These are phyloP conservation scores for Crassisporium funariophilum DNA, from an alignment of 768 basidiomycete genomes.

Conservation along the genomic window DNA sequence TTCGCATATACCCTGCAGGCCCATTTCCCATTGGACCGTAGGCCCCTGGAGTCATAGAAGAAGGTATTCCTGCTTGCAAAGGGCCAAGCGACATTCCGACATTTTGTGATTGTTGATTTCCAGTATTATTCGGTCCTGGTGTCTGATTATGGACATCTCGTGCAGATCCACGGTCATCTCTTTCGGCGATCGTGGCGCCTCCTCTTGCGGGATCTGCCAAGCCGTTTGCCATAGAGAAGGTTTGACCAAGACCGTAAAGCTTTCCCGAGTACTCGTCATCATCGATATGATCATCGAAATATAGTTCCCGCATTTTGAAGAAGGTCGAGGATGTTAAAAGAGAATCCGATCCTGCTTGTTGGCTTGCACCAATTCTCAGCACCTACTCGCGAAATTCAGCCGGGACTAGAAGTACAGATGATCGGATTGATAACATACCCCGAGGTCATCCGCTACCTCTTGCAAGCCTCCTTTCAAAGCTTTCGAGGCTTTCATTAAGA, in stretches of 20 bases:
- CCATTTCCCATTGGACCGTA: conserved; percentile 67
- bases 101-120: conserved; percentile 37
- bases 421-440: conserved; percentile 53
- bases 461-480: conserved; percentile 87
- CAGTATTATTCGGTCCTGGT: conserved; percentile 45
- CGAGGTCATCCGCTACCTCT: conserved; percentile 94
- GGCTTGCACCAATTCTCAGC: conserved; percentile 84
- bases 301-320: conserved; percentile 93
- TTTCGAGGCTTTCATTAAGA: conserved; percentile 88
- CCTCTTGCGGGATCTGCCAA: conserved; percentile 66
- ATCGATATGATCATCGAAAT: conserved; percentile 90
- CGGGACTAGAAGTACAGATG: neutral
- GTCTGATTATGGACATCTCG: conserved; percentile 61
- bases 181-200: conserved; percentile 80
- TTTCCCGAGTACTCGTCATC: conserved; percentile 81
- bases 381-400: conserved; percentile 54
- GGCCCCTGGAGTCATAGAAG: conserved; percentile 50
- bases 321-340: conserved; percentile 92
- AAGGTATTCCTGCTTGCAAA: conserved; percentile 44
- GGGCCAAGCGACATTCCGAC: conserved; percentile 53
- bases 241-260: conserved; percentile 82
- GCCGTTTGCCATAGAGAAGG: conserved; percentile 69
- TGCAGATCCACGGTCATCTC: conserved; percentile 64
- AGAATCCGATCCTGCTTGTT: conserved; percentile 97
- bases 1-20: conserved; percentile 57